Evolutionary conservation across 352 stramenopile genomes (phyloP).

Genomic region (Globisporangium perplexum): DNA sequence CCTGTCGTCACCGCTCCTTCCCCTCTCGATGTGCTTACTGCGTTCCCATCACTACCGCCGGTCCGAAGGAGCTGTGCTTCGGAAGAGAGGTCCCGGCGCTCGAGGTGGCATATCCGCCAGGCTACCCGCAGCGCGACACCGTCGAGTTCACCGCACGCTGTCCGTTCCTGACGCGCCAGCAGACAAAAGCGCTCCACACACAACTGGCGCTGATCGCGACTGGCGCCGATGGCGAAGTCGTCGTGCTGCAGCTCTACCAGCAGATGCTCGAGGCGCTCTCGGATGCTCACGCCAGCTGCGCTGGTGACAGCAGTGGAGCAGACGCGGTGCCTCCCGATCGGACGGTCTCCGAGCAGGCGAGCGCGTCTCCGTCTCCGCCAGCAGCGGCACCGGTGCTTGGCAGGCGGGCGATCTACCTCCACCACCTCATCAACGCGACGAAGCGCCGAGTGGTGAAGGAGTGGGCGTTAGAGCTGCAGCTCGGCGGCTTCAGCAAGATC

Average conservation of each 20-base stretch:
- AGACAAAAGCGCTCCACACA: constrained; percentile 33
- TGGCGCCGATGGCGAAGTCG: constrained; percentile 31
- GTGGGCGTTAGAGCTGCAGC: constrained; percentile 57
- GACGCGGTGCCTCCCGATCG: background rate
- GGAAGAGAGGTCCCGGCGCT: constrained; percentile 29
- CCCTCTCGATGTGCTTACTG: no score
- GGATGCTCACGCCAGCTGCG: constrained; percentile 7
- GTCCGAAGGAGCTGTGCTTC: constrained; percentile 11
- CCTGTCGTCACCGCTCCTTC: background rate
- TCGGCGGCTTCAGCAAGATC: constrained; percentile 76
- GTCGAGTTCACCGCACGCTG: constrained; percentile 46
- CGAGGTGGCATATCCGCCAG: constrained; percentile 32
- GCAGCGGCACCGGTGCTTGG: constrained; percentile 24
- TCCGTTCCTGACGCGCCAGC: constrained; percentile 29
- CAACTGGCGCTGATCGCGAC: constrained; percentile 27
- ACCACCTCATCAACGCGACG: constrained; percentile 74
- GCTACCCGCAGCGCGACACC: constrained; percentile 25
- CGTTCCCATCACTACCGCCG: no score
- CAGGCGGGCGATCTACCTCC: constrained; percentile 75
- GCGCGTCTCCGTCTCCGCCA: background rate
- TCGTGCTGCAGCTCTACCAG: constrained; percentile 60
- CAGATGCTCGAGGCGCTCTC: constrained; percentile 48
- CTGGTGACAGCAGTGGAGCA: background rate
- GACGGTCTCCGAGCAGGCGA: background rate
- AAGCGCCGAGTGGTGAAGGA: constrained; percentile 72